Base-by-base conservation (phyloP, 345 rosid species). In the Brassica juncea region DNA sequence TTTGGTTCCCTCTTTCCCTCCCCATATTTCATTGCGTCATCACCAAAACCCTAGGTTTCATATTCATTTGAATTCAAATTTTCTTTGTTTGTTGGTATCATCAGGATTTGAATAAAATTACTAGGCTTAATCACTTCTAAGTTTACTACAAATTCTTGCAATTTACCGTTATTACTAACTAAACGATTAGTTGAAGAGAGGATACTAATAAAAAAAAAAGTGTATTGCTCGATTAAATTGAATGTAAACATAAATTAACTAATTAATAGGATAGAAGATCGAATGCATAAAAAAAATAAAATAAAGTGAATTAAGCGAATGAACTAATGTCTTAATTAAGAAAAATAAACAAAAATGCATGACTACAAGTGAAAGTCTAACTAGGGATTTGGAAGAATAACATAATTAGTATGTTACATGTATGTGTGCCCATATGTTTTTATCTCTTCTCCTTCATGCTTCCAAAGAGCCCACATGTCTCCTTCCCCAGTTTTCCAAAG, bases 391-490 rank as follows among this genome's bases (percentile, higher is more conserved):
- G 47, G 66, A 75, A 70, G 37, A 73, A 54, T 16, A 54, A 73
- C 62, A 30, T 66, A 62, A 81, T 81, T 8, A 71, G 39, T 59
- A 39, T 44, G 39, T 68, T 42, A 77, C 66, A 77, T 74, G 80
- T 73, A 60, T 71, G 86, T 80, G 84, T 71, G 71, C 74, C 79
- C 73, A 81, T 73, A 75, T 70, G 71, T 78, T 73, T 75, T 59
- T 15, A 31, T 70, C 47, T 54, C 73, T 57, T 75, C 68, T 27
- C 70, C 52, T 58, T 78, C 68, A 64, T 77, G 84, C 64, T 85
- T 77, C 86, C 61, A 47, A 80, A 85, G 89, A 86, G 91, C 91
- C 91, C 89, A 84, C 88, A 86, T 86, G 88, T 86, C 68, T 82
- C 86, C 28, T 72, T 47, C 70, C 79, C 47, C 70, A 69, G 65